phyloP scores from a whole-genome alignment of 495 filamentous ascomycete species.

The Aspergillus avenaceus region DNA sequence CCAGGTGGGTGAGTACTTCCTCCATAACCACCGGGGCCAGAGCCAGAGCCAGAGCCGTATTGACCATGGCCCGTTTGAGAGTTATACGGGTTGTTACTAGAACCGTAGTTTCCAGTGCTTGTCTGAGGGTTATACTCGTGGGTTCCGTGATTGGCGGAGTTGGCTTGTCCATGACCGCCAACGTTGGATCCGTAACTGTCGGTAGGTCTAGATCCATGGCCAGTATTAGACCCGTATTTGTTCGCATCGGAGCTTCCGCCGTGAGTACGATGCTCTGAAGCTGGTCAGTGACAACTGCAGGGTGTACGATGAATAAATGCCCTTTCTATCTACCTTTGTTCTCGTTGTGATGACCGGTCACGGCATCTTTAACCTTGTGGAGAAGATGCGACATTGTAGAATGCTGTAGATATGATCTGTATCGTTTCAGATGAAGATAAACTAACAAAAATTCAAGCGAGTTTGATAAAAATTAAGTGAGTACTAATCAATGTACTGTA shows the following conservation, averaged over 20 bases:
- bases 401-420: background rate
- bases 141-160: slow-evolving; percentile 1
- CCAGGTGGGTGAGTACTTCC: no score
- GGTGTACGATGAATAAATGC: background rate
- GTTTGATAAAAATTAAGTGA: no score
- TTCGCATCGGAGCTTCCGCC: slow-evolving; percentile 25
- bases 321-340: slow-evolving; percentile 9
- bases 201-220: no score
- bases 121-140: slow-evolving; percentile 5
- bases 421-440: no score
- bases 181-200: background rate
- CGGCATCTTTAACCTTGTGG: slow-evolving; percentile 71
- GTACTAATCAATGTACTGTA: no score
- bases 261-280: slow-evolving; percentile 16
- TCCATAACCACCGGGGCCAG: slow-evolving; percentile 11
- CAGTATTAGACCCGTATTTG: background rate
- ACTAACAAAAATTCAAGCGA: no score
- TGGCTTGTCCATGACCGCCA: background rate
- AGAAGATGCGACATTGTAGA: slow-evolving; percentile 62
- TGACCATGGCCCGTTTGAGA: background rate
- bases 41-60: slow-evolving; percentile 8
- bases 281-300: background rate
- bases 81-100: background rate
- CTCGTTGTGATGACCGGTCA: slow-evolving; percentile 37
- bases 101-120: slow-evolving; percentile 9